Evolutionary conservation across 768 basidiomycete species (phyloP), one percentile per base, ranked within the genome.

Genomic region (Agrocybe praecox): DNA sequence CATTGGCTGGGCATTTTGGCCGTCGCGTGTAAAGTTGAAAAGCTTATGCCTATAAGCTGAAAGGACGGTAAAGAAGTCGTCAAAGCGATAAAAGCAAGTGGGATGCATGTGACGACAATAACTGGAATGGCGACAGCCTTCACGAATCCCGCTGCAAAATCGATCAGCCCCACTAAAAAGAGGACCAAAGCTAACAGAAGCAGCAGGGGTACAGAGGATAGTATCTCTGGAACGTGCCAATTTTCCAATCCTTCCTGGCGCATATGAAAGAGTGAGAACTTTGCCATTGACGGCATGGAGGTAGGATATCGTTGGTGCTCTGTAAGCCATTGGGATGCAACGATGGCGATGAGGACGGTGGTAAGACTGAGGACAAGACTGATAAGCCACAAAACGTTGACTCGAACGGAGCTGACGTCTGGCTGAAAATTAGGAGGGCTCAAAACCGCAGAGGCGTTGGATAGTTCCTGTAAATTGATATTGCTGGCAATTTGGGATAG

Each of bases 121-220:
- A 43, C 36, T 42, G 36, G 26, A 2, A 44, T 24, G 6, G 15
- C 8, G 1, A 54, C 26, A 7, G 44, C 32, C n/a, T 34, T 54
- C 19, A n/a, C 26, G 15, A 53, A 21, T n/a, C 23, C 22, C 10
- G 29, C 17, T 19, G 70, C 49, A 14, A 68, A 57, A 23, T 66
- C 60, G 14, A 66, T 26, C 6, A 70, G n/a, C 3, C 69, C 69
- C 2, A 57, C 49, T 22, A 68, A 61, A 52, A 72, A 72, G 2
- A 72, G 53, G 15, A 70, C 46, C n/a, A 72, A 51, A 11, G 69
- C 61, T 10, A 54, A 21, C 44, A 69, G 69, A 12, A 72, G 58
- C 6, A 69, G 49, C 2, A 70, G 42, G 1, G 66, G 67, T 3
- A 72, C 57, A 10, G 62, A 18, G 10, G 61, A 52, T 14, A 69